Evolutionary conservation across 2,329 filamentous ascomycete genomes (phyloP), one percentile per base, ranked within the genome.

Genomic region (Nectriaceae sp.): DNA sequence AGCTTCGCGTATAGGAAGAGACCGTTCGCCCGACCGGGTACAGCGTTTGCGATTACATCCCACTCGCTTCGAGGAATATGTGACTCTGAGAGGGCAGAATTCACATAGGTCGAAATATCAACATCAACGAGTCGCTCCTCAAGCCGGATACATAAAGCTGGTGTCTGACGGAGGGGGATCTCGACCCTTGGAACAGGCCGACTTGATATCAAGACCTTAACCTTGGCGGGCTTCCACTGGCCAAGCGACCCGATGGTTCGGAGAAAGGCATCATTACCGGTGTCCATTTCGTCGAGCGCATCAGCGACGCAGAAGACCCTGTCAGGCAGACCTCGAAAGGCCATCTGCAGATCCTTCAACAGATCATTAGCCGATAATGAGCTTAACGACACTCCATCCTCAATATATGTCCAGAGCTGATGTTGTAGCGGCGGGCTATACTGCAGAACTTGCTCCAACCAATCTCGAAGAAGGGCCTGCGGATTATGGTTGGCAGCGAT

Each of bases 271-370:
- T 49, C 31, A 20, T 72, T 60, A 0, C 59, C 68, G 13, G 56
- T 21, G 43, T 73, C 68, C 67, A 77, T 75, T 54, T 78, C 75
- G 50, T 78, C 75, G 3, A 77, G 60, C 1, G 73, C 73, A 50
- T 76, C 73, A 0, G 62, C 65, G 4, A 77, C 60, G 40, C 68
- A 71, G 46, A 69, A 76, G 0, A 66, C 70, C 21, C 36, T 46
- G 13, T n/a, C 13, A 4, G 44, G 38, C 15, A 53, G 21, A 1
- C 20, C 5, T 15, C 16, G n/a, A 4, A 50, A 35, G 2, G 41
- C 47, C 6, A 42, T n/a, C 3, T 33, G 4, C 11, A 50, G 41
- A 20, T 42, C 4, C n/a, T 39, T 21, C 36, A 24, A 39, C 18
- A 52, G 19, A 21, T 52, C 44, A 4, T 43, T 26, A n/a, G 37